Evolutionary conservation across 495 filamentous ascomycete genomes (phyloP), one percentile per base, ranked within the genome.

Genomic region (Penicillium flavigenum): DNA sequence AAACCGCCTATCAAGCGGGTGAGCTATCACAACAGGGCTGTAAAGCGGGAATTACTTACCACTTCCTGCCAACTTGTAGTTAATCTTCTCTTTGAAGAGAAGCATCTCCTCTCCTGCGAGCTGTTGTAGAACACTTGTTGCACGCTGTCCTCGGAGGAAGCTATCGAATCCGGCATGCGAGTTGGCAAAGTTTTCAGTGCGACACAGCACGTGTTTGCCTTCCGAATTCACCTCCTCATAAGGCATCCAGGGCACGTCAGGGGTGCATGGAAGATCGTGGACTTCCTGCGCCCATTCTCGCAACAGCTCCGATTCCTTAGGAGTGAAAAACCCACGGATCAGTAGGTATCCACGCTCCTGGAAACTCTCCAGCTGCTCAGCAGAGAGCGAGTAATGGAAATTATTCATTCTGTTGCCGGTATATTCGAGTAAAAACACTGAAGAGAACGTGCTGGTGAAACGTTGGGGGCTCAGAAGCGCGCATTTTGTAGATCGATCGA

Each of bases 71-170:
- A 76, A 61, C 48, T 77, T 76, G 55, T 76, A 75, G 62, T 76
- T 78, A 60, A 76, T 79, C 62, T 79, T 78, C 48, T 79, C 76
- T 50, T 79, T 78, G 68, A 80, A 80, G 0, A 80, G 61, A 16
- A 77, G 54, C 75, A 80, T 79, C 8, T 74, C 67, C 45, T 80
- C 77, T 3, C 66, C 60, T 1, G 75, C 72, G 22, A 79, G 51
- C 54, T 79, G 72, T 5, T 64, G 52, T 7, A 79, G 61, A 8
- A 73, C 56, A 31, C 68, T 68, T 7, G 64, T 51, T 1, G 75
- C 66, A 34, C 72, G 72, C 9, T 64, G 39, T 27, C 77, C 75
- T 7, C 76, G 66, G 10, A 80, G 66, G 42, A 79, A 68, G 39
- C 59, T 58, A 45, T 75, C 64, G 61, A 78, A 78, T 4, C 73